These are phyloP conservation scores for Sordariomycetes sp. DNA, from an alignment of 2,329 filamentous ascomycete genomes.

Conservation along the genomic window DNA sequence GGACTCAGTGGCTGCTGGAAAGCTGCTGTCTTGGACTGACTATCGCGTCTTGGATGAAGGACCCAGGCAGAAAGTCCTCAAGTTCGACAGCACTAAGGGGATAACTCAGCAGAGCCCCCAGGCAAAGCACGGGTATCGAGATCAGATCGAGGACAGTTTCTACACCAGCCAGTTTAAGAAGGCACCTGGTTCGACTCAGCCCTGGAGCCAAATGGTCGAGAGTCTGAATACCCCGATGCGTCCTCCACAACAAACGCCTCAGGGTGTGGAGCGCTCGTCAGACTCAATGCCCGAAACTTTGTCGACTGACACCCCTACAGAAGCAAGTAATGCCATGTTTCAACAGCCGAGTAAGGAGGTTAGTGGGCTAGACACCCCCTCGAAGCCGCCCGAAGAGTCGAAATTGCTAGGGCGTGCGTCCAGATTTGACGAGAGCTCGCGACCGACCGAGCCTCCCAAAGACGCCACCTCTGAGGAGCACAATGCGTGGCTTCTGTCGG, in stretches of 20 bases:
- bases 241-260: too few species aligned
- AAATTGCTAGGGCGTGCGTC: too few species aligned
- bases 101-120: slow-evolving; percentile 56
- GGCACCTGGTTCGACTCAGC: slow-evolving; percentile 17
- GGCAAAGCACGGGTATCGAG: slow-evolving; percentile 56
- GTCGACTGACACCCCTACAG: too few species aligned
- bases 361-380: background rate
- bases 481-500: slow-evolving; percentile 74
- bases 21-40: slow-evolving; percentile 73
- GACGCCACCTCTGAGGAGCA: slow-evolving; percentile 88
- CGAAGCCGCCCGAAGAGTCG: background rate
- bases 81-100: slow-evolving; percentile 51
- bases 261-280: too few species aligned
- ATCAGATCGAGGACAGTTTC: slow-evolving; percentile 76
- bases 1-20: slow-evolving; percentile 76
- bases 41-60: slow-evolving; percentile 84
- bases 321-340: too few species aligned
- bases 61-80: slow-evolving; percentile 68
- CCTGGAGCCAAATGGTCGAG: slow-evolving; percentile 17
- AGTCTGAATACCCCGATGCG: slow-evolving; percentile 15
- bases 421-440: too few species aligned
- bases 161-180: slow-evolving; percentile 64
- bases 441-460: slow-evolving; percentile 24
- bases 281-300: background rate
- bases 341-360: background rate